These are phyloP conservation scores for Smithsoniella earleae DNA, from an alignment of 163 green algal genomes.

Conservation along the genomic window DNA sequence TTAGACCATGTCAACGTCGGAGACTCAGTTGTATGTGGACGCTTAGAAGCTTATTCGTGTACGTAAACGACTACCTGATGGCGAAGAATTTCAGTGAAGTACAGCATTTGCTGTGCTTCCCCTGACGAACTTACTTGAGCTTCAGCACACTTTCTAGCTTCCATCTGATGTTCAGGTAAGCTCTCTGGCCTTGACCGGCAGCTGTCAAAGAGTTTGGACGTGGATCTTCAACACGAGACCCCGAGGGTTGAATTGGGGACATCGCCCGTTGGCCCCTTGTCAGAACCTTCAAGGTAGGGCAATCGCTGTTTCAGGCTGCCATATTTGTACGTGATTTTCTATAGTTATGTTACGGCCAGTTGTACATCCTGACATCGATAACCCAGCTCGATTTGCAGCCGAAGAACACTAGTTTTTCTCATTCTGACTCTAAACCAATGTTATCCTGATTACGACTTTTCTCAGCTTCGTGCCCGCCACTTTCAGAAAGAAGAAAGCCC, in stretches of 20 bases:
- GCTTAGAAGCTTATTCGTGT: constrained; percentile 94
- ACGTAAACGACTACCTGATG: too few relatives aligned
- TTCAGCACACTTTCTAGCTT: too few relatives aligned
- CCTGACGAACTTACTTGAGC: too few relatives aligned
- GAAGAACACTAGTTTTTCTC: constrained; percentile 94
- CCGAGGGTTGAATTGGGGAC: constrained; percentile 60
- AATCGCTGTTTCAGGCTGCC: not conserved
- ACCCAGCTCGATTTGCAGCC: too few relatives aligned
- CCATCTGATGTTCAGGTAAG: constrained; percentile 68
- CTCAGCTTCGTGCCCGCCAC: constrained; percentile 78
- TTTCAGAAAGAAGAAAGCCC: constrained; percentile 81
- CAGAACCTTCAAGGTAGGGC: constrained; percentile 55
- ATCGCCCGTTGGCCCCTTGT: constrained; percentile 74
- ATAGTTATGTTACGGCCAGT: too few relatives aligned
- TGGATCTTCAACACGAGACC: constrained; percentile 67
- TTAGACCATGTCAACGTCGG: constrained; percentile 83
- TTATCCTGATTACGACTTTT: constrained; percentile 99
- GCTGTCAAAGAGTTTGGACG: constrained; percentile 80
- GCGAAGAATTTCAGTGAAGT: too few relatives aligned
- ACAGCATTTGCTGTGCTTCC: too few relatives aligned
- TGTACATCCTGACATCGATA: too few relatives aligned
- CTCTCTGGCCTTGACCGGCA: constrained; percentile 94
- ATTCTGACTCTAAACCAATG: constrained; percentile 97
- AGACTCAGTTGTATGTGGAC: constrained; percentile 78
- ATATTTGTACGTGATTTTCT: too few relatives aligned